Evolutionary conservation across 331 rosid species (phyloP).

Genomic region (Malus hybrid): DNA sequence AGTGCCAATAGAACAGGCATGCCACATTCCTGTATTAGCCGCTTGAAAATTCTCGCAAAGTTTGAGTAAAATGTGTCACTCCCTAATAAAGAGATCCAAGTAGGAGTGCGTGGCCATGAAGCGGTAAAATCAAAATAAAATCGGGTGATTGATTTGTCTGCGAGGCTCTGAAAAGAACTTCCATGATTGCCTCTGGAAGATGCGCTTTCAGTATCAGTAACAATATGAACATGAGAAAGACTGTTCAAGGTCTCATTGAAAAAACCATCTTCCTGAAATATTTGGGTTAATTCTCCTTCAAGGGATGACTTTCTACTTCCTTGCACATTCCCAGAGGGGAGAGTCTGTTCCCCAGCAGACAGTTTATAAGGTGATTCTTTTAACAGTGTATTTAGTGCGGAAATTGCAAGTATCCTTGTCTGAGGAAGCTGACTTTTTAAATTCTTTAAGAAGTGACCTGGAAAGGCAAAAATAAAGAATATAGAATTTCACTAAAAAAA

Average conservation of each 20-base stretch:
- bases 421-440: slow-evolving; percentile 97
- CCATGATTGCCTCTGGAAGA: slow-evolving; percentile 76
- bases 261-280: slow-evolving; percentile 93
- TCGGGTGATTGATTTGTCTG: slow-evolving; percentile 91
- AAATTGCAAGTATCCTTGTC: slow-evolving; percentile 94
- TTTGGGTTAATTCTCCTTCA: slow-evolving; percentile 73
- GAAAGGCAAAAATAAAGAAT: slow-evolving; percentile 14
- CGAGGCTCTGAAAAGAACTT: slow-evolving; percentile 88
- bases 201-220: slow-evolving; percentile 62
- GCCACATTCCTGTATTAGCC: slow-evolving; percentile 95
- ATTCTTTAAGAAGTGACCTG: slow-evolving; percentile 92
- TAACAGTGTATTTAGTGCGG: slow-evolving; percentile 80
- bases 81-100: slow-evolving; percentile 82
- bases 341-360: slow-evolving; percentile 42
- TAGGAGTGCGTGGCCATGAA: slow-evolving; percentile 99
- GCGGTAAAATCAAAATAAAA: slow-evolving; percentile 92
- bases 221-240: slow-evolving; percentile 92
- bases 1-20: slow-evolving; percentile 69
- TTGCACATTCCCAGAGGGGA: slow-evolving; percentile 30
- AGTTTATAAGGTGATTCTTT: slow-evolving; percentile 94
- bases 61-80: slow-evolving; percentile 81
- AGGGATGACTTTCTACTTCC: slow-evolving; percentile 65
- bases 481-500: neutral
- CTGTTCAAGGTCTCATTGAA: slow-evolving; percentile 84
- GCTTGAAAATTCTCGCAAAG: slow-evolving; percentile 92